Conservation (phyloP, 371 early-diverging fungal genomes). For the Dinochytrium kinnereticum region DNA sequence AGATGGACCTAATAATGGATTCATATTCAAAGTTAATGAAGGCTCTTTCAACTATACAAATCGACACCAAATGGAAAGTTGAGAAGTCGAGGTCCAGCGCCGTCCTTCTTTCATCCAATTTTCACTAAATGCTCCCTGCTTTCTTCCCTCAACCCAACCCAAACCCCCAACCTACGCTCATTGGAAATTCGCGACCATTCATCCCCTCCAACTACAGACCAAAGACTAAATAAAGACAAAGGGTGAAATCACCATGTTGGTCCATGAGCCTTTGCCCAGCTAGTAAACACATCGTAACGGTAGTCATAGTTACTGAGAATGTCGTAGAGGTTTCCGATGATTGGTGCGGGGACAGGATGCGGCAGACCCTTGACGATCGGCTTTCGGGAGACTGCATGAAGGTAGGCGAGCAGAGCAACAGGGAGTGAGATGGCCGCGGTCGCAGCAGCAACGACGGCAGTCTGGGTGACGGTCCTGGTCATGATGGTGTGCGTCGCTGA, state of each 20-base stretch:
- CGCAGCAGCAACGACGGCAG: background rate
- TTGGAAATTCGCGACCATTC: no score
- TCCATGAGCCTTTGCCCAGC: background rate
- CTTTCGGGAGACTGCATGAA: background rate
- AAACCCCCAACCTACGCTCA: no score
- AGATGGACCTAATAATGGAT: background rate
- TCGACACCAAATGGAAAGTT: no score
- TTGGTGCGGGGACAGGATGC: background rate
- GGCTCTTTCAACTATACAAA: no score
- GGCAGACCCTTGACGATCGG: slow-evolving; percentile 19
- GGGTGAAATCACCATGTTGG: slow-evolving; percentile 7
- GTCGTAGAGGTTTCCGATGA: background rate
- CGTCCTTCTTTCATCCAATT: no score
- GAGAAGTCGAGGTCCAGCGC: no score
- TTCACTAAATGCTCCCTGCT: no score
- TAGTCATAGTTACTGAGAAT: background rate
- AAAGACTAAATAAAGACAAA: no score
- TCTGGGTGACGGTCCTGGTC: background rate
- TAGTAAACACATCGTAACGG: background rate
- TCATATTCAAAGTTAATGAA: no score
- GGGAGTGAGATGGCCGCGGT: background rate
- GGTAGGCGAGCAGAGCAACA: background rate
- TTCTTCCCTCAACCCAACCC: no score
- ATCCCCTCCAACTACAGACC: no score
- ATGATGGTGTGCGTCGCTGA: background rate